Evolutionary conservation across 805 yeast species (phyloP), one percentile per base, ranked within the genome.

Genomic region (Barnettozyma vustinii): DNA sequence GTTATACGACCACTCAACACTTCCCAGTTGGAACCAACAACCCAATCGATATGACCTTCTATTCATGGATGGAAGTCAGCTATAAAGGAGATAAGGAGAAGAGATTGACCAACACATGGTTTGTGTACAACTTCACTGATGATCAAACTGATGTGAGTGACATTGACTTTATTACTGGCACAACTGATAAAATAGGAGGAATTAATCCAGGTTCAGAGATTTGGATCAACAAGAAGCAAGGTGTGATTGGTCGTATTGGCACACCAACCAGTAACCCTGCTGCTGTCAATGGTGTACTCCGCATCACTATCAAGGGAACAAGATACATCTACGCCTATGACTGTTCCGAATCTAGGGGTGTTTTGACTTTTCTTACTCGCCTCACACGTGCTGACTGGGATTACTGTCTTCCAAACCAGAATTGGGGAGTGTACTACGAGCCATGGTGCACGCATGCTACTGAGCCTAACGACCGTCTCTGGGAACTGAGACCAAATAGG

Each of bases 151-250:
- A 47, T 20, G 52, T 57, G 10, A 49, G 54, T 20, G 57, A 54
- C 35, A 55, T 57, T 18, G 48, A 50, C 25, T 37, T 55, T 32
- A 19, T 50, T 7, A 50, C 58, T 1, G 48, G 49, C 3, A 35
- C 52, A 2, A 44, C 39, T 19, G 6, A 2, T 21, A 10, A 25
- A 5, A 15, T 39, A 12, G 45, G 47, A 2, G 19, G 19, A 8
- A 10, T 48, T 8, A 10, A 30, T 12, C 45, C 49, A 13, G 50
- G 26, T 2, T 44, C 56, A 27, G 53, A 49, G 9, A 32, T 47
- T 16, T 47, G 50, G 47, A 49, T 56, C 37, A 56, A 56, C 43
- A 41, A 53, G 44, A 26, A 53, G 26, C 50, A 56, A 42, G 60
- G 60, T 52, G 49, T 48, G 13, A 44, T 44, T 40, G 51, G 45